Evolutionary conservation across 1,284 basidiomycete genomes (phyloP).

Genomic region (Peniophora sp.): DNA sequence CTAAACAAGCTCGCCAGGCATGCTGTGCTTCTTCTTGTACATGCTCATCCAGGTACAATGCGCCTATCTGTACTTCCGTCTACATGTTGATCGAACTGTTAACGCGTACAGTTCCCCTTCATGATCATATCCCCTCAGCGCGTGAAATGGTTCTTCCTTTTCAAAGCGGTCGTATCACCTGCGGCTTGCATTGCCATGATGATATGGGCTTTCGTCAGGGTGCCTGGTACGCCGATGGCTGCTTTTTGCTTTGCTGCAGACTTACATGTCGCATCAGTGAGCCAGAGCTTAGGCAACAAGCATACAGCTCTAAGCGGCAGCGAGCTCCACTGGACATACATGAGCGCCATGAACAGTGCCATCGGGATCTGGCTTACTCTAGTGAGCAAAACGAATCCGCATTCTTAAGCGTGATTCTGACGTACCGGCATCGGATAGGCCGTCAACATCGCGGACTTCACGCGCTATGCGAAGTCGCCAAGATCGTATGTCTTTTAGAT

Average conservation of each 20-base stretch:
- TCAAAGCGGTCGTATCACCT: constrained; percentile 61
- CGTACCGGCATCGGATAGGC: too few relatives aligned
- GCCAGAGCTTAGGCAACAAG: constrained; percentile 29
- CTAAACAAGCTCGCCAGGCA: constrained; percentile 23
- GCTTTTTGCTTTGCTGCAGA: background rate
- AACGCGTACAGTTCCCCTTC: constrained; percentile 63
- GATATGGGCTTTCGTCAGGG: constrained; percentile 67
- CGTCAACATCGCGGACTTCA: constrained; percentile 73
- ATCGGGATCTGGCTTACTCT: constrained; percentile 59
- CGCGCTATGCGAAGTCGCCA: constrained; percentile 58
- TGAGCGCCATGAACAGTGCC: constrained; percentile 62
- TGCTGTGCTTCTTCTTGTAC: constrained; percentile 75
- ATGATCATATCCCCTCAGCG: constrained; percentile 70
- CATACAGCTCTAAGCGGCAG: constrained; percentile 44
- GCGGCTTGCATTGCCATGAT: constrained; percentile 63
- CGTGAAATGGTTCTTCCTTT: constrained; percentile 66
- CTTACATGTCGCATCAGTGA: background rate
- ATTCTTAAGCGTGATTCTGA: too few relatives aligned
- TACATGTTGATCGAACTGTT: too few relatives aligned
- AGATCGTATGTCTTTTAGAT: constrained; percentile 36
- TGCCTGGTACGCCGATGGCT: constrained; percentile 26
- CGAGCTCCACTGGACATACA: constrained; percentile 62
- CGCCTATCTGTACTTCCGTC: background rate
- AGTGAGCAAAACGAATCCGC: too few relatives aligned
- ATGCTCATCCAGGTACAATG: constrained; percentile 43